phyloP scores from a whole-genome alignment of 352 stramenopile species.

The Halophytophthora batemanensis region DNA sequence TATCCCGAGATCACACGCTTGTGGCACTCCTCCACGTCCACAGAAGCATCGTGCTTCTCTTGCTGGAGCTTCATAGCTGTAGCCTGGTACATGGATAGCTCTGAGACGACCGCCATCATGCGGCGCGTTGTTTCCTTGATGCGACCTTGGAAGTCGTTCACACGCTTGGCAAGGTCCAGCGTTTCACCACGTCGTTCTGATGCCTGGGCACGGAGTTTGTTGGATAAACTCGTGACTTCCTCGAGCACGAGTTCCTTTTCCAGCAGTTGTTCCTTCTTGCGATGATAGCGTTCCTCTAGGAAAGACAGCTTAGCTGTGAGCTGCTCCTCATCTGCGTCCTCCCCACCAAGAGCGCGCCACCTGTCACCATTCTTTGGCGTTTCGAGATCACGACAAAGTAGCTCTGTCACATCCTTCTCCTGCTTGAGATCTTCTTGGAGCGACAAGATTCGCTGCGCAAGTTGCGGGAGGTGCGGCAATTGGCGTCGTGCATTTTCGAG shows the following conservation, averaged over 20 bases:
- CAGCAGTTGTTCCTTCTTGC: conserved; percentile 91
- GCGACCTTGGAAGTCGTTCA: conserved; percentile 88
- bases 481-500: conserved; percentile 72
- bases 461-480: conserved; percentile 74
- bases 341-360: conserved; percentile 85
- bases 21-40: conserved; percentile 64
- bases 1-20: conserved; percentile 62
- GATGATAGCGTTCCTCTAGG: conserved; percentile 84
- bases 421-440: conserved; percentile 82
- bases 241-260: conserved; percentile 95
- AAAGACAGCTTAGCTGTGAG: conserved; percentile 81
- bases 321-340: conserved; percentile 89
- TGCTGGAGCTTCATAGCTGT: conserved; percentile 93
- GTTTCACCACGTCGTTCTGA: conserved; percentile 71
- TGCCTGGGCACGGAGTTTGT: conserved; percentile 84
- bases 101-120: conserved; percentile 94
- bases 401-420: conserved; percentile 85
- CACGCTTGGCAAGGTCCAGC: conserved; percentile 80
- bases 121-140: conserved; percentile 91
- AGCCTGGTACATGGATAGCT: conserved; percentile 95
- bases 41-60: conserved; percentile 79
- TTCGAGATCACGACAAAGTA: conserved; percentile 90
- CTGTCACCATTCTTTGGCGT: conserved; percentile 85
- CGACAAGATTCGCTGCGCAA: conserved; percentile 76
- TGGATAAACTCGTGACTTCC: conserved; percentile 86